A percentile compares a stretch with the other conserved stretches of the same genome.
phyloP scores from a whole-genome alignment of 306 rosid species.

The Rubus parviflorus region DNA sequence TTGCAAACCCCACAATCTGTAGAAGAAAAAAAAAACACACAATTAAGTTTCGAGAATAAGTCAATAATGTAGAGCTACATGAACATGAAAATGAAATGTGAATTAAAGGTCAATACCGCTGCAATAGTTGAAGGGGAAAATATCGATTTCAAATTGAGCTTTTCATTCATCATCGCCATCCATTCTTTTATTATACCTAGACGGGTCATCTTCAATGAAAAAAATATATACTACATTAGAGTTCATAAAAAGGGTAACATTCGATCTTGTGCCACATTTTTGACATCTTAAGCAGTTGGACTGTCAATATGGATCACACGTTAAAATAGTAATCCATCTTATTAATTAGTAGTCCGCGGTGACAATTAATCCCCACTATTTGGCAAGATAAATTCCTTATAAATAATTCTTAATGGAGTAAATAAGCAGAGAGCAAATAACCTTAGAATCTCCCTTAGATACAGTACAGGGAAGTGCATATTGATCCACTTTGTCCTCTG shows the following conservation, averaged over 20 bases:
- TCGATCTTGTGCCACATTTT: not conserved
- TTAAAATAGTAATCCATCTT: not conserved
- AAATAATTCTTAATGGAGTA: not conserved
- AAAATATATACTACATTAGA: not conserved
- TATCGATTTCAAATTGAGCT: constrained; percentile 52
- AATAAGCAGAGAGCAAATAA: constrained; percentile 13
- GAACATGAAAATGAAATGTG: not conserved
- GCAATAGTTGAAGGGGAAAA: constrained; percentile 77
- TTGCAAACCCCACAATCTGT: constrained; percentile 60
- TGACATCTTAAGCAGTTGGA: too few species aligned
- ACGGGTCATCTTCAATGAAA: constrained; percentile 31
- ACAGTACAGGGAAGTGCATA: constrained; percentile 28
- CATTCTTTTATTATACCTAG: constrained; percentile 31
- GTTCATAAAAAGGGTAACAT: not conserved
- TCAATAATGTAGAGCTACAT: not conserved
- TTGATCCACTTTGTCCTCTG: constrained; percentile 36
- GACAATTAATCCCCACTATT: not conserved
- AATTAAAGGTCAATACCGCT: constrained; percentile 43
- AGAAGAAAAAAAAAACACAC: constrained; percentile 1
- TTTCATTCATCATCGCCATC: constrained; percentile 25
- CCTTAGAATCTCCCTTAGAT: constrained; percentile 39
- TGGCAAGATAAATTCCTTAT: not conserved
- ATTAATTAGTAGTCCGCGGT: not conserved
- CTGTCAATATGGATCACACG: not conserved
- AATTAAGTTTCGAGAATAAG: not conserved